These are phyloP conservation scores for Ophiostoma ulmi DNA, from an alignment of 2,329 filamentous ascomycete genomes.

Conservation along the genomic window DNA sequence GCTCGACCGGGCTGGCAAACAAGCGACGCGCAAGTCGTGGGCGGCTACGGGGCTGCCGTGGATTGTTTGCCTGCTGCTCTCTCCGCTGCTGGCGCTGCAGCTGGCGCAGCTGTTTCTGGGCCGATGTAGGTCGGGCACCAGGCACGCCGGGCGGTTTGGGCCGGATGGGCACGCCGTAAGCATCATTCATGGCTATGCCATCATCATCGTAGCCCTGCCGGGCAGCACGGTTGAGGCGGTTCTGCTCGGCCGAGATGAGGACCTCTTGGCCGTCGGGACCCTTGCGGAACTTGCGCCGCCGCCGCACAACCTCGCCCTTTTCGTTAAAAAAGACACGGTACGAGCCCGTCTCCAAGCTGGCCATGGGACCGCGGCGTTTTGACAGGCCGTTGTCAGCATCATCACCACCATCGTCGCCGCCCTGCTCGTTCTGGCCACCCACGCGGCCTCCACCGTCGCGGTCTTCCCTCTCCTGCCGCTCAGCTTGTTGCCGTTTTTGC, in stretches of 20 bases:
- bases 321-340: constrained; percentile 28
- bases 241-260: constrained; percentile 29
- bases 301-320: constrained; percentile 27
- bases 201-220: constrained; percentile 17
- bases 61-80: constrained; percentile 15
- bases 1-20: constrained; percentile 30
- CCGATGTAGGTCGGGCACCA: neutral
- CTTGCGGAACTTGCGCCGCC: constrained; percentile 27
- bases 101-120: constrained; percentile 2
- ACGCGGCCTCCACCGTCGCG: neutral
- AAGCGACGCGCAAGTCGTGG: constrained; percentile 25
- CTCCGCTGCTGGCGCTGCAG: constrained; percentile 16
- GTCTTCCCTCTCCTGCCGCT: constrained; percentile 20
- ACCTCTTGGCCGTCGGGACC: constrained; percentile 16
- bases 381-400: constrained; percentile 14
- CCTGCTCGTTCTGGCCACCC: neutral
- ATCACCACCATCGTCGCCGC: constrained; percentile 21
- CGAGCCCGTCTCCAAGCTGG: constrained; percentile 26
- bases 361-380: constrained; percentile 27
- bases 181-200: constrained; percentile 1
- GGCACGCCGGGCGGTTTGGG: constrained; percentile 6
- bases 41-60: constrained; percentile 22
- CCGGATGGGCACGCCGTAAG: constrained; percentile 11
- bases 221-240: constrained; percentile 24
- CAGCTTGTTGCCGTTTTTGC: constrained; percentile 32